A percentile compares a stretch with the other conserved stretches of the same genome.
Conservation (phyloP, 176 grass and related monocot genomes). For the Raddia distichophylla region DNA sequence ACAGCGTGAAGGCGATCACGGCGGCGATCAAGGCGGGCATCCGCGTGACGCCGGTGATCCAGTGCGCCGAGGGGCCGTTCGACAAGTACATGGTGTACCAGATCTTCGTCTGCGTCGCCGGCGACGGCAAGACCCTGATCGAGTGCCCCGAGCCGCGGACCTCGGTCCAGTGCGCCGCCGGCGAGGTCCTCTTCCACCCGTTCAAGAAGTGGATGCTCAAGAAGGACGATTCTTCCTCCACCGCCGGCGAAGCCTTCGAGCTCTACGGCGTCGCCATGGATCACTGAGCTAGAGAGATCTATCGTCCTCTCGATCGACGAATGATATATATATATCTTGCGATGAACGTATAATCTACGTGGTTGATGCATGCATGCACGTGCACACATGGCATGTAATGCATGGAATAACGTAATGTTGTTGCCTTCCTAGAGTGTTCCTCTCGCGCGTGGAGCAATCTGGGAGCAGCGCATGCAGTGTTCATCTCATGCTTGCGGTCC, state of each 20-base stretch:
- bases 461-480: too few species aligned
- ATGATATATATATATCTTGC: background rate
- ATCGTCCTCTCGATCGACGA: too few species aligned
- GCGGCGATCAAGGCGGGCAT: background rate
- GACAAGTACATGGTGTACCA: constrained; percentile 37
- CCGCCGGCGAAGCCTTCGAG: background rate
- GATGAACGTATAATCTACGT: background rate
- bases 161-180: constrained; percentile 22
- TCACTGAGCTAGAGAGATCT: background rate
- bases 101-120: constrained; percentile 37
- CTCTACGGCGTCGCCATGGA: constrained; percentile 6
- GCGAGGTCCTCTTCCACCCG: constrained; percentile 43
- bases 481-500: too few species aligned
- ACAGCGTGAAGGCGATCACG: constrained; percentile 40
- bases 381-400: too few species aligned
- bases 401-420: background rate
- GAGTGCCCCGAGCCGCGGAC: constrained; percentile 27
- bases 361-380: background rate
- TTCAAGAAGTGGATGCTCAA: constrained; percentile 55
- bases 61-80: constrained; percentile 46
- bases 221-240: background rate
- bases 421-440: background rate
- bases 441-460: background rate
- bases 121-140: constrained; percentile 6
- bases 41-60: constrained; percentile 25